These are phyloP conservation scores for Colletotrichum musicola DNA, from an alignment of 2,329 filamentous ascomycete species.

Conservation along the genomic window DNA sequence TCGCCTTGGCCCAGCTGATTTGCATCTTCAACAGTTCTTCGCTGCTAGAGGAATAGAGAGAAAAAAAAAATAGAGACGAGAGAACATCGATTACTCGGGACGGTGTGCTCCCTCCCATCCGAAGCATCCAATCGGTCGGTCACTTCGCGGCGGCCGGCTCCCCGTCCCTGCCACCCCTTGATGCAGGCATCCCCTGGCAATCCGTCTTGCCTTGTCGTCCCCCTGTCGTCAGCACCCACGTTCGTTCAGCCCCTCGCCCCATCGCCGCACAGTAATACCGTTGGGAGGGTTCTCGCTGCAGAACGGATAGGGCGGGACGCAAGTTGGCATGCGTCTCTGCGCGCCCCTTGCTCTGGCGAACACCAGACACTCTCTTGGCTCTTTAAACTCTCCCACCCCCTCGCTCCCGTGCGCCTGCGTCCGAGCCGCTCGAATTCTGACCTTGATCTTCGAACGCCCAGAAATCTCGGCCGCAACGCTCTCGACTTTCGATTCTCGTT, in stretches of 20 bases:
- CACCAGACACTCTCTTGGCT: neutral
- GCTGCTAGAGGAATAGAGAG: neutral
- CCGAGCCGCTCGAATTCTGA: neutral
- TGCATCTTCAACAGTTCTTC: neutral
- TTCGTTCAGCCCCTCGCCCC: conserved; percentile 24
- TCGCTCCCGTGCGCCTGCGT: conserved; percentile 2
- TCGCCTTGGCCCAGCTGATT: too few species aligned
- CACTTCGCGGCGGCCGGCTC: conserved; percentile 12
- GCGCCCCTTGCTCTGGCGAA: conserved; percentile 2
- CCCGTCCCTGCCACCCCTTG: neutral
- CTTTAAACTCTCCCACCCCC: conserved; percentile 30
- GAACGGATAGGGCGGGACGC: conserved; percentile 17
- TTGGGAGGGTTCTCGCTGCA: conserved; percentile 23
- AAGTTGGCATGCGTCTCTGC: conserved; percentile 22
- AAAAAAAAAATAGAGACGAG: neutral
- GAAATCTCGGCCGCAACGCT: conserved; percentile 11
- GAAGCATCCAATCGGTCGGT: conserved; percentile 28
- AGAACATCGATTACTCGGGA: neutral
- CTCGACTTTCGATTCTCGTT: conserved; percentile 8
- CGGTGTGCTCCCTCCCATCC: neutral
- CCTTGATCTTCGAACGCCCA: conserved; percentile 4
- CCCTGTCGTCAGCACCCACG: conserved; percentile 23
- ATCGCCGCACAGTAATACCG: conserved; percentile 16
- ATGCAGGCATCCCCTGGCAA: conserved; percentile 28
- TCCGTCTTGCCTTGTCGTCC: conserved; percentile 17